A percentile compares a stretch with the other conserved stretches of the same genome.
These are phyloP conservation scores for Aspergillus novoparasiticus DNA, from an alignment of 2,329 filamentous ascomycete genomes.

Conservation along the genomic window DNA sequence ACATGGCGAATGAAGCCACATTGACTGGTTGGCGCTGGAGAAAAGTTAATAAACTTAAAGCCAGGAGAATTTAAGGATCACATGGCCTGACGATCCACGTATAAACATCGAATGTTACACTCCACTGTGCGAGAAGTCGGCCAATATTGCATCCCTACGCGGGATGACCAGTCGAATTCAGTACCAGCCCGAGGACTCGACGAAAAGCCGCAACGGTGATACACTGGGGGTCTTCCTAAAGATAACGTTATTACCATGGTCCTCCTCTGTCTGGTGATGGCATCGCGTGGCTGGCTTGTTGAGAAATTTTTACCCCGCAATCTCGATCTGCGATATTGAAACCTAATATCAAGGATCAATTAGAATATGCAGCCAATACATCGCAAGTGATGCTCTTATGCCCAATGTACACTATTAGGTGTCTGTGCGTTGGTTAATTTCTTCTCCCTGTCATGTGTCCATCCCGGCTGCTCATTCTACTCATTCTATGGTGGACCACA, in stretches of 20 bases:
- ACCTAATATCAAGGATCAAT: background rate
- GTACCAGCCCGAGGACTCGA: slow-evolving; percentile 3
- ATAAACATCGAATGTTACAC: slow-evolving; percentile 5
- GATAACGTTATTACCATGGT: slow-evolving; percentile 3
- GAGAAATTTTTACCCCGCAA: slow-evolving; percentile 14
- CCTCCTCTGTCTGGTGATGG: slow-evolving; percentile 20
- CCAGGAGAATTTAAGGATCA: background rate
- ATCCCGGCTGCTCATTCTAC: background rate
- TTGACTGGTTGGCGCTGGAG: background rate
- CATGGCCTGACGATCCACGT: background rate
- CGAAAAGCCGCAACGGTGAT: slow-evolving; percentile 4
- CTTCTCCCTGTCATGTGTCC: background rate
- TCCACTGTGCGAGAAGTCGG: background rate
- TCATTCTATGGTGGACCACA: background rate
- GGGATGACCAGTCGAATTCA: slow-evolving; percentile 3
- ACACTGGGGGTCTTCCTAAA: background rate
- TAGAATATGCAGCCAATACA: slow-evolving; percentile 9
- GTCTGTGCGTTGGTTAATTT: background rate
- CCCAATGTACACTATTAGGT: background rate
- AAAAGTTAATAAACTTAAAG: background rate
- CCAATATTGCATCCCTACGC: background rate
- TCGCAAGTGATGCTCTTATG: slow-evolving; percentile 8
- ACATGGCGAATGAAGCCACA: background rate
- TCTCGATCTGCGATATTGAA: slow-evolving; percentile 4
- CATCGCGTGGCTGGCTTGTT: slow-evolving; percentile 20